A percentile compares a stretch with the other conserved stretches of the same genome.
phyloP scores from a whole-genome alignment of 2,329 filamentous ascomycete genomes.

The Aspergillus aculeatinus region DNA sequence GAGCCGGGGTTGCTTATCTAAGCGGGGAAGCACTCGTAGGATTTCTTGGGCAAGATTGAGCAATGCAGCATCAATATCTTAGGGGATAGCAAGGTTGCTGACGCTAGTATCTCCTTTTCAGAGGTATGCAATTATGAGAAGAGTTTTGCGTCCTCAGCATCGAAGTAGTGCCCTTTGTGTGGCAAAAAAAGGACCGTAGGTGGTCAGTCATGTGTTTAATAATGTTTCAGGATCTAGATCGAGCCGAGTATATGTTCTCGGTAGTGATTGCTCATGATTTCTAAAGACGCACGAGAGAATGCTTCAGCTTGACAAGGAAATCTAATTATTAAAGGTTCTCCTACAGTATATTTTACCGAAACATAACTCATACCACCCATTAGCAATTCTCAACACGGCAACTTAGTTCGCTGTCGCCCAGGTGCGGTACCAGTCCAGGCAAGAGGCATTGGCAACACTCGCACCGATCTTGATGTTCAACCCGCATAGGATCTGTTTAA shows the following conservation, averaged over 20 bases:
- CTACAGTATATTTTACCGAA: too few species aligned
- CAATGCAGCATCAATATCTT: too few species aligned
- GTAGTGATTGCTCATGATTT: too few species aligned
- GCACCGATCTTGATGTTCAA: constrained; percentile 84
- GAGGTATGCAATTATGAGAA: not conserved
- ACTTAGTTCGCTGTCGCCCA: constrained; percentile 63
- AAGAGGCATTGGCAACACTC: constrained; percentile 87
- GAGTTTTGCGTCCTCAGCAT: not conserved
- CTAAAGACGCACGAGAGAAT: too few species aligned
- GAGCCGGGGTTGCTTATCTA: constrained; percentile 30
- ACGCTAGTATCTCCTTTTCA: too few species aligned
- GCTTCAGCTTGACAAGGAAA: too few species aligned
- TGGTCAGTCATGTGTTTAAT: not conserved
- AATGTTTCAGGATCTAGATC: not conserved
- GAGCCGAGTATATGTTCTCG: not conserved
- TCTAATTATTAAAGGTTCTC: not conserved
- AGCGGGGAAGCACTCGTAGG: constrained; percentile 17
- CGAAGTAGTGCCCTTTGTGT: not conserved
- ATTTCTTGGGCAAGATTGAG: too few species aligned
- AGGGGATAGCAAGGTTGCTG: too few species aligned
- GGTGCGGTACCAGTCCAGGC: constrained; percentile 79
- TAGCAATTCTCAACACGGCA: not conserved
- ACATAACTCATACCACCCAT: not conserved
- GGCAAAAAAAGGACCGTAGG: not conserved
- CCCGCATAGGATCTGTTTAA: constrained; percentile 93